Base-by-base conservation (phyloP, 2,329 filamentous ascomycete species). In the Colletotrichum navitas region DNA sequence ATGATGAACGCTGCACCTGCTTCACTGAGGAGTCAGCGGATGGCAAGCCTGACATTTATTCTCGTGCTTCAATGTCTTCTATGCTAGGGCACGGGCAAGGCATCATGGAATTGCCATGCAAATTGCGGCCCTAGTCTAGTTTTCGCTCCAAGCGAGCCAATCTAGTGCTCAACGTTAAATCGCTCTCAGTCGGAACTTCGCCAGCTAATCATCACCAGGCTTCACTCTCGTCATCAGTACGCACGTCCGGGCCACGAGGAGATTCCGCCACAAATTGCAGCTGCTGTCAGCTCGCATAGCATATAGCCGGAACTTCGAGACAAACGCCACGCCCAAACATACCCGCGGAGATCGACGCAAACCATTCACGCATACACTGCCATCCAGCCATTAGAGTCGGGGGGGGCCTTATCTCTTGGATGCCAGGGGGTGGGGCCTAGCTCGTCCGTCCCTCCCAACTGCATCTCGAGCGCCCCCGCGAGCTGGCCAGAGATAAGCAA, bases 401-500 rank as follows among this genome's bases (percentile, higher is more conserved):
- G 47, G 41, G 47, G 54, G 29, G 39, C 26, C 70, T 72, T 72
- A 72, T 72, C 70, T 72, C 70, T 71, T 66, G 70, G 61, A 66
- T 59, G 70, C 67, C 61, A 72, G 70, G 66, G 70, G 70, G 70
- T 72, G 70, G 66, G 62, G 49, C 70, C 67, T 71, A 39, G 66
- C 67, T 66, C 51, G 41, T 51, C 70, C 55, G 29, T 72, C 41
- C 67, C 70, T 72, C 41, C 67, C 70, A 43, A 66, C 61, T 21
- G 62, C 70, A 71, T 63, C 26, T 72, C 14, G 66, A 71, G 55
- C 70, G 70, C 66, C 70, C 58, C 34, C 49, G 16, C 34, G 55
- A 72, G 39, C 55, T 55, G 71, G 41, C 34, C 55, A 71, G 49
- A 72, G 70, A 72, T 72, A 72, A 71, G 70, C 70, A 71, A 72